Percentiles rank a stretch among this genome's conserved stretches.
Conservation (phyloP, 2,329 filamentous ascomycete species). For the Scopulariopsis brevicaulis region DNA sequence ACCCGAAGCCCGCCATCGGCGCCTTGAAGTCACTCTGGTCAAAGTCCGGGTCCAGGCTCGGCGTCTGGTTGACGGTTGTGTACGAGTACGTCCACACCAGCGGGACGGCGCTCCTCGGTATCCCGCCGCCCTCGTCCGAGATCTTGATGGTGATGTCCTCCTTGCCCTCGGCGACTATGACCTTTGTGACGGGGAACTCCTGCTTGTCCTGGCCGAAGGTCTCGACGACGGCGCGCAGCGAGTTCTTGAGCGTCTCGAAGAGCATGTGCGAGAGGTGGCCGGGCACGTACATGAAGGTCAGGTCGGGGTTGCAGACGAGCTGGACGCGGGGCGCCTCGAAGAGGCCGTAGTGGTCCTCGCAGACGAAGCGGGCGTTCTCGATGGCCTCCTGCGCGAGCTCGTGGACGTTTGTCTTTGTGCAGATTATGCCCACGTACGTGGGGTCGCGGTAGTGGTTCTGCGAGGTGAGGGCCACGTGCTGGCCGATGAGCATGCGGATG, state of each 20-base stretch:
- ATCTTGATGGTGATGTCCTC: slow-evolving; percentile 99
- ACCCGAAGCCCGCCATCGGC: slow-evolving; percentile 98
- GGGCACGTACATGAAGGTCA: slow-evolving; percentile 99
- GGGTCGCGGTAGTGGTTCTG: slow-evolving; percentile 83
- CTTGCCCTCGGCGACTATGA: slow-evolving; percentile 93
- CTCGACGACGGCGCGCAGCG: slow-evolving; percentile 90
- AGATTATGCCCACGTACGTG: slow-evolving; percentile 96
- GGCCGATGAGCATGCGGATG: slow-evolving; percentile 97
- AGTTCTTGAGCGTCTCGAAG: slow-evolving; percentile 98
- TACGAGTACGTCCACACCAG: slow-evolving; percentile 99
- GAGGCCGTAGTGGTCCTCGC: slow-evolving; percentile 94
- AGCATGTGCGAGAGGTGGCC: slow-evolving; percentile 99
- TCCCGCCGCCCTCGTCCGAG: slow-evolving; percentile 91
- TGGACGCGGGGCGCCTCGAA: slow-evolving; percentile 96
- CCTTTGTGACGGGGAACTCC: slow-evolving; percentile 91
- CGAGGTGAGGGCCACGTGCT: slow-evolving; percentile 94
- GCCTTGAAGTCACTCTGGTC: slow-evolving; percentile 99
- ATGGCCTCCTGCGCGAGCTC: slow-evolving; percentile 95
- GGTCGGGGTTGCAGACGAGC: slow-evolving; percentile 84
- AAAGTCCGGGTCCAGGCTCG: slow-evolving; percentile 90
- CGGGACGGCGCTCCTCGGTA: slow-evolving; percentile 83
- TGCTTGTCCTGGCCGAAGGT: slow-evolving; percentile 91
- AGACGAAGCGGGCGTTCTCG: slow-evolving; percentile 97
- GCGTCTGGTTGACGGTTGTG: slow-evolving; percentile 93
- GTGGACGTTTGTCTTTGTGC: slow-evolving; percentile 93